Conservation (phyloP, 306 rosid genomes). For the Fagus sylvatica region DNA sequence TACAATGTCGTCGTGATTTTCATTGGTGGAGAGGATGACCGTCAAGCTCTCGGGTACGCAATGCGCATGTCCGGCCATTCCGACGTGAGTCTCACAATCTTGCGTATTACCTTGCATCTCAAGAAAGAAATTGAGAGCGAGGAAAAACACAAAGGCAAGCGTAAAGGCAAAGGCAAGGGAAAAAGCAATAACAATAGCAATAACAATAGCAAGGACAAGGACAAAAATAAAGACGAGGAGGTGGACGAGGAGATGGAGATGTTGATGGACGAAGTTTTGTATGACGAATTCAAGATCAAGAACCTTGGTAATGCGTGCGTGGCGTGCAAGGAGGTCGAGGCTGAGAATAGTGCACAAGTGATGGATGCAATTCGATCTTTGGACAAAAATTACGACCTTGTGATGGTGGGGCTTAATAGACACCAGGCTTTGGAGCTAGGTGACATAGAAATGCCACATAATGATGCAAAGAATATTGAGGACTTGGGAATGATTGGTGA, state of each 20-base stretch:
- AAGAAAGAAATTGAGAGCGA: background rate
- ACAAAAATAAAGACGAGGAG: too few relatives aligned
- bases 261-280: background rate
- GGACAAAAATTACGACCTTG: background rate
- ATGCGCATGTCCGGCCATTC: background rate
- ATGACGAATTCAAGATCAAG: background rate
- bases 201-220: too few relatives aligned
- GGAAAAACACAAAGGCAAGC: too few relatives aligned
- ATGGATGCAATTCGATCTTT: background rate
- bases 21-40: constrained; percentile 57
- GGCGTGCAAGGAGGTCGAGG: background rate
- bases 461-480: background rate
- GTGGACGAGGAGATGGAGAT: background rate
- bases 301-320: background rate
- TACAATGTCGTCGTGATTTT: constrained; percentile 46
- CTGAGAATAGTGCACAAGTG: background rate
- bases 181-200: too few relatives aligned
- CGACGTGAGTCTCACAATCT: background rate
- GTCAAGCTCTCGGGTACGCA: constrained; percentile 53
- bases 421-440: background rate
- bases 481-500: background rate
- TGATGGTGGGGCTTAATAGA: background rate
- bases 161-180: too few relatives aligned
- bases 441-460: background rate
- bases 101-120: background rate